Percentiles rank a stretch among this genome's conserved stretches.
Conservation (phyloP, 495 filamentous ascomycete genomes). For the Tricharina praecox region DNA sequence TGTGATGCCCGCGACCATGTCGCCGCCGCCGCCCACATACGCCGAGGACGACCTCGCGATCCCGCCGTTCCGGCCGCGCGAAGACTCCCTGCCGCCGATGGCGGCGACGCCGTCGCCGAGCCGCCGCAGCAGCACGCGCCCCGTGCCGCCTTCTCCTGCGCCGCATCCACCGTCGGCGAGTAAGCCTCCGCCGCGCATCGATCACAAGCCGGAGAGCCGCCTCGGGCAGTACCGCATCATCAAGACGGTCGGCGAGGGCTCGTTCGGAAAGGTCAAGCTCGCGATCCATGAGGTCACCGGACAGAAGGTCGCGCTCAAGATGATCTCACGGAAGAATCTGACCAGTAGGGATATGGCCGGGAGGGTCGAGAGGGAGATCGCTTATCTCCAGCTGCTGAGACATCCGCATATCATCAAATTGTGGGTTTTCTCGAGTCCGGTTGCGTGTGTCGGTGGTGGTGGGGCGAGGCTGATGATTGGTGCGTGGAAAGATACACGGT, state of each 20-base stretch:
- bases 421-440: slow-evolving; percentile 43
- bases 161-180: slow-evolving; percentile 13
- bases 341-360: slow-evolving; percentile 94
- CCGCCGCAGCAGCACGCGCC: no score
- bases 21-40: slow-evolving; percentile 11
- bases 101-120: background rate
- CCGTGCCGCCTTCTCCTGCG: no score
- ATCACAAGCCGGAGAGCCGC: slow-evolving; percentile 43
- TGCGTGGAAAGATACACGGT: slow-evolving; percentile 58
- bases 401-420: slow-evolving; percentile 99
- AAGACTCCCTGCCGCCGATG: slow-evolving; percentile 12
- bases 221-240: slow-evolving; percentile 81
- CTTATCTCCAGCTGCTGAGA: slow-evolving; percentile 84
- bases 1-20: slow-evolving; percentile 1
- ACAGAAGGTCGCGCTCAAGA: slow-evolving; percentile 91
- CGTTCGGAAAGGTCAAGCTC: slow-evolving; percentile 96
- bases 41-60: slow-evolving; percentile 31
- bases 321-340: slow-evolving; percentile 87
- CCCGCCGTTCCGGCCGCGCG: slow-evolving; percentile 35
- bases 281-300: slow-evolving; percentile 77
- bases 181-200: slow-evolving; percentile 6
- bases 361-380: slow-evolving; percentile 90
- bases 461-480: slow-evolving; percentile 14
- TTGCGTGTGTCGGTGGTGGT: background rate
- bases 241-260: slow-evolving; percentile 84